A percentile compares a stretch with the other conserved stretches of the same genome.
Evolutionary conservation across 2,329 filamentous ascomycete species (phyloP).

Genomic region (Penicillium sp.): DNA sequence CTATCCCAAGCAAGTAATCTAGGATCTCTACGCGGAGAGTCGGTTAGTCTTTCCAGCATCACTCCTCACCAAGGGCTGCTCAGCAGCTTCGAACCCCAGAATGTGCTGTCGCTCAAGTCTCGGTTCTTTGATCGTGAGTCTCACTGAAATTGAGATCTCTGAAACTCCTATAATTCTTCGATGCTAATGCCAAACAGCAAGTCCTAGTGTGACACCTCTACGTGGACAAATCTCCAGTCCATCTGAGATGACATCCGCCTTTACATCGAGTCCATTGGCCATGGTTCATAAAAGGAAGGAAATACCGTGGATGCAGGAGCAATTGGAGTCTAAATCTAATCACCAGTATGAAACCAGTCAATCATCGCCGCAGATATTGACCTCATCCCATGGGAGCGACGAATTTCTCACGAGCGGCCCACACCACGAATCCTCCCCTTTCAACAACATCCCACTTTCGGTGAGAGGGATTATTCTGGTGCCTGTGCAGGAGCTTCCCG

Average conservation of each 20-base stretch:
- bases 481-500: constrained; percentile 60
- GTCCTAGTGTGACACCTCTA: constrained; percentile 21
- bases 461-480: constrained; percentile 62
- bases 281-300: constrained; percentile 20
- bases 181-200: constrained; percentile 15
- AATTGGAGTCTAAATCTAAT: neutral
- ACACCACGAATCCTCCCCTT: constrained; percentile 9
- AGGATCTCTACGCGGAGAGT: neutral
- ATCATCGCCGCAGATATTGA: neutral
- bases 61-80: neutral
- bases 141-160: neutral
- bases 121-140: constrained; percentile 33
- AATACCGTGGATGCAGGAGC: neutral
- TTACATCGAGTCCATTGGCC: constrained; percentile 34
- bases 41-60: neutral
- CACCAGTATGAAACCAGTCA: constrained; percentile 2
- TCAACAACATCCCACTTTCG: constrained; percentile 30
- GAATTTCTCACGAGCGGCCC: neutral
- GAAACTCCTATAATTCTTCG: neutral
- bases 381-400: constrained; percentile 1
- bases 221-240: constrained; percentile 28
- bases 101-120: constrained; percentile 22
- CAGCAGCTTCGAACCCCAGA: neutral
- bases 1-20: constrained; percentile 22
- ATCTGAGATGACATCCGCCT: constrained; percentile 21